Conservation (phyloP, 148 eudicot genomes). For the Vaccinium myrtillus region DNA sequence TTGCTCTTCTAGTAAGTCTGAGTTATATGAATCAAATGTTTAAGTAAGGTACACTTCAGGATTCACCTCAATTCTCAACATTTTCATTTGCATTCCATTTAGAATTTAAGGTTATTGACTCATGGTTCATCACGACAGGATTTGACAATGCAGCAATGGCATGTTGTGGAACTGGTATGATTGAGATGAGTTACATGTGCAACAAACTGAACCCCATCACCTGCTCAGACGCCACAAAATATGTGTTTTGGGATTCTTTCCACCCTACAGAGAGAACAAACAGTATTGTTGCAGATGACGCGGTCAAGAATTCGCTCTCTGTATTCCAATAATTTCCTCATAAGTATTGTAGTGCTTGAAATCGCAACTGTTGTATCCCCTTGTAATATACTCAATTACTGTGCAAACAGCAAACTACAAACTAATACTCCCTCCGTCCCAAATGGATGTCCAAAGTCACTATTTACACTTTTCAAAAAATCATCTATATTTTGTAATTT, state of each 20-base stretch:
- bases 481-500: too few species aligned
- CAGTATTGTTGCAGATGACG: constrained; percentile 30
- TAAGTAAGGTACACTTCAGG: neutral
- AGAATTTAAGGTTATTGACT: neutral
- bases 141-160: constrained; percentile 32
- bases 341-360: neutral
- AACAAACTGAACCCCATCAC: constrained; percentile 29
- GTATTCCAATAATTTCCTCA: constrained; percentile 21
- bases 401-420: neutral
- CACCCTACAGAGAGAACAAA: constrained; percentile 50
- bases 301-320: constrained; percentile 25
- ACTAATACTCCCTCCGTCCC: neutral
- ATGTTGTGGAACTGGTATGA: constrained; percentile 45
- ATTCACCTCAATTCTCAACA: neutral
- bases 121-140: constrained; percentile 25
- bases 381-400: neutral
- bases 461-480: too few species aligned
- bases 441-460: too few species aligned
- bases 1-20: too few species aligned
- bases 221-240: constrained; percentile 33
- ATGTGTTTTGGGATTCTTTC: constrained; percentile 50
- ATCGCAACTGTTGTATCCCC: neutral
- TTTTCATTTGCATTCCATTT: neutral
- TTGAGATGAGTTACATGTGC: constrained; percentile 44
- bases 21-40: too few species aligned